Percentiles rank a stretch among this genome's conserved stretches.
phyloP scores from a whole-genome alignment of 202 grass and related monocot genomes.

The Schoenoplectus tabernaemontani region DNA sequence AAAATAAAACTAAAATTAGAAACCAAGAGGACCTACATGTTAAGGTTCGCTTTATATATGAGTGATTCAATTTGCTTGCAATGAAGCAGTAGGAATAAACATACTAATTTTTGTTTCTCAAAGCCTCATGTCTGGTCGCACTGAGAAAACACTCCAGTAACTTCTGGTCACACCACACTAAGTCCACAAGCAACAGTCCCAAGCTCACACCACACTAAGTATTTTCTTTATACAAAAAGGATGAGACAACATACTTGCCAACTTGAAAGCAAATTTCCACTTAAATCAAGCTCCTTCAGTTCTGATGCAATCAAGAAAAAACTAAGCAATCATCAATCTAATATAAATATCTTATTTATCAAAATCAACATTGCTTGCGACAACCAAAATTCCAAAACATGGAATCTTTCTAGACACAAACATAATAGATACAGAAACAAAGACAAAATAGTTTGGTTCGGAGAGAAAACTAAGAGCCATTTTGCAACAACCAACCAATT shows the following conservation, averaged over 20 bases:
- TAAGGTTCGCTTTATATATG: neutral
- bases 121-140: neutral
- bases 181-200: neutral
- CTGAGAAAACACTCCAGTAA: neutral
- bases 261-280: slow-evolving; percentile 71
- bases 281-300: slow-evolving; percentile 81
- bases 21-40: neutral
- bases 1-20: neutral
- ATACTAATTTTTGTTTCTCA: neutral
- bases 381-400: neutral
- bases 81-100: neutral
- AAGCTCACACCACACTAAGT: neutral
- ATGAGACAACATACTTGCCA: slow-evolving; percentile 55
- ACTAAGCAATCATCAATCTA: neutral
- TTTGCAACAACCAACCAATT: neutral
- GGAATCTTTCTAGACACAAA: neutral
- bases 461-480: neutral
- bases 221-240: neutral
- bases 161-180: neutral
- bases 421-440: neutral
- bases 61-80: neutral
- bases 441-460: neutral
- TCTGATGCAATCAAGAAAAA: slow-evolving; percentile 46
- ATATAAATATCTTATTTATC: neutral
- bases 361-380: neutral